phyloP scores from a whole-genome alignment of 352 stramenopile genomes.

The Globisporangium cederbergense region DNA sequence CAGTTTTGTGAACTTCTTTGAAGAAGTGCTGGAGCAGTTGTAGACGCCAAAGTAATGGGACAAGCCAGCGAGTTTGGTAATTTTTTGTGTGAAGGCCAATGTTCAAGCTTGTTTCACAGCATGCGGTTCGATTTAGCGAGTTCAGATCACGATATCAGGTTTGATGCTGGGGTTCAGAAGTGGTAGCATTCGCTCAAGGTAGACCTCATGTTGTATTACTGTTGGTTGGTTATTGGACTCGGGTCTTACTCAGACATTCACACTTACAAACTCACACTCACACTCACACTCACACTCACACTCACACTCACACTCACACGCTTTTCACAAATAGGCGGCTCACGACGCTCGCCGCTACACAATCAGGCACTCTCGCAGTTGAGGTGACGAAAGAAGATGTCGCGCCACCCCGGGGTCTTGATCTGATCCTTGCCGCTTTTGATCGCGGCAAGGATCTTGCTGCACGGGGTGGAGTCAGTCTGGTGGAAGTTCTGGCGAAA shows the following conservation, averaged over 20 bases:
- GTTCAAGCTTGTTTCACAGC: not conserved
- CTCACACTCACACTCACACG: not conserved
- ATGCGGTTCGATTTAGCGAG: not conserved
- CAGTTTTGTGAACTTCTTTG: conserved; percentile 85
- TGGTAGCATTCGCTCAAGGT: not conserved
- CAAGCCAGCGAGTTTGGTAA: conserved; percentile 1
- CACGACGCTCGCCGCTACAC: not conserved
- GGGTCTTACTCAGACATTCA: not conserved
- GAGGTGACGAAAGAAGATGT: conserved; percentile 65
- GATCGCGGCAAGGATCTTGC: conserved; percentile 53
- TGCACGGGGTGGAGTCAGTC: conserved; percentile 57
- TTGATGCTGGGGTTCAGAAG: not conserved
- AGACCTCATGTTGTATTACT: not conserved
- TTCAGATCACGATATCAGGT: not conserved
- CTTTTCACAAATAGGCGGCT: not conserved
- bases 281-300: not conserved
- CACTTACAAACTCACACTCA: not conserved
- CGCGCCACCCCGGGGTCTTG: conserved; percentile 66
- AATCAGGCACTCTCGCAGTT: conserved; percentile 30
- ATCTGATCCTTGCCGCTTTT: conserved; percentile 56
- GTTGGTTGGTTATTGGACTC: not conserved
- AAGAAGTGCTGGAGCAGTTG: conserved; percentile 69
- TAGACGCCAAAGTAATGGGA: conserved; percentile 27
- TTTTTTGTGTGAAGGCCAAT: conserved; percentile 10
- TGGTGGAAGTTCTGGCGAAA: conserved; percentile 72